Base-by-base conservation (phyloP, 1,284 basidiomycete genomes). In the Pisolithus thermaeus region DNA sequence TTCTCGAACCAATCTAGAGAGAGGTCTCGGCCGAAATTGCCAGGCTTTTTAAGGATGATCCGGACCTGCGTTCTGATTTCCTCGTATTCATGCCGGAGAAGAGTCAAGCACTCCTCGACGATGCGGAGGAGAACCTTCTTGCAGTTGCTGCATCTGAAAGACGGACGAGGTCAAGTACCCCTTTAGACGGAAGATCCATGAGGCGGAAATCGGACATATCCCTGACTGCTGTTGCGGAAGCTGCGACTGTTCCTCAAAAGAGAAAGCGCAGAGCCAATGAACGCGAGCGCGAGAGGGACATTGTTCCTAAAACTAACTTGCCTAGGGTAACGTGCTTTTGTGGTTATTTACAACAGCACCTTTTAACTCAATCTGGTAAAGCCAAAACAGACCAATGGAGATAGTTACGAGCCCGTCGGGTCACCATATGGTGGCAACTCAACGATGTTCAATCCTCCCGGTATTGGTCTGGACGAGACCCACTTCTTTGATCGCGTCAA, bases 401-500 rank as follows among this genome's bases (percentile, higher is more conserved):
- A 61, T 42, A 57, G 61, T 4, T 25, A 54, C 36, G 62, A 67
- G 12, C 55, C 61, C 38, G 48, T 45, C 6, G 27, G 54, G 12
- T 63, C 65, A 42, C 64, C 64, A 4, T 58, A 59, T 47, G 43
- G 57, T 67, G 41, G 67, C 54, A 62, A 56, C 40, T 71, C 58
- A 43, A 72, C 61, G 51, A 67, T 44, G 46, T 60, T 44, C 51
- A 60, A 40, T 16, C 63, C 53, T 54, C 65, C 22, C 61, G 67
- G 46, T 67, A 73, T 53, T 64, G 71, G 42, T 69, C 67, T 27
- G 20, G 88, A 95, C 52, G 91, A 96, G 55, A 79, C 84, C 1
- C 85, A 88, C 49, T 97, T 98, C 74, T 98, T 99, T 64, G 92
- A 97, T 60, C 87, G 90, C 40, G 92, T 97, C 60, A 94, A 92